Evolutionary conservation across 768 basidiomycete species (phyloP).

Genomic region (Mycena latifolia): DNA sequence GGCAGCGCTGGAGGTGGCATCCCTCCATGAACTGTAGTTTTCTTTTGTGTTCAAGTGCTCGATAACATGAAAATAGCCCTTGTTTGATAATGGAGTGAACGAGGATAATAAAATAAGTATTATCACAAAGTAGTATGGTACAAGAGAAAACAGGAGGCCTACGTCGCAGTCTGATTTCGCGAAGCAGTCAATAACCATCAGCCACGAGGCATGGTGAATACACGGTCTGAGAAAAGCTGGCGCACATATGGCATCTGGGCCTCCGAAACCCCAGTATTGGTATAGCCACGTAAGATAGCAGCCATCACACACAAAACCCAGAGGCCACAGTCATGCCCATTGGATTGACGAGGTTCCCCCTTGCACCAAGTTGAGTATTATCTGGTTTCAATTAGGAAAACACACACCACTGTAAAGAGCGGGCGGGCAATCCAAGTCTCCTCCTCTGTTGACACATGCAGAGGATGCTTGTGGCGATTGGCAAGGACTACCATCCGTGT

Average conservation of each 20-base stretch:
- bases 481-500: conserved; percentile 30
- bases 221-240: not conserved
- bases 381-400: not conserved
- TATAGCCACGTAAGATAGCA: conserved; percentile 35
- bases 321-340: conserved; percentile 34
- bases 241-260: conserved; percentile 3
- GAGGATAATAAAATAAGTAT: too few relatives aligned
- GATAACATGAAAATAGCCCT: too few relatives aligned
- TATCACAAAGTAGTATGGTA: not conserved
- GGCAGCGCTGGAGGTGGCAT: not conserved
- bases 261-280: conserved; percentile 21
- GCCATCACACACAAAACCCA: conserved; percentile 37
- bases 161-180: too few relatives aligned
- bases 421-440: conserved; percentile 31
- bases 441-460: conserved; percentile 26
- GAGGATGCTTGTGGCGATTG: conserved; percentile 14
- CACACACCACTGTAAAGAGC: not conserved
- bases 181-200: not conserved
- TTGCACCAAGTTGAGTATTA: not conserved
- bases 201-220: not conserved
- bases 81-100: too few relatives aligned
- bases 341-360: conserved; percentile 18
- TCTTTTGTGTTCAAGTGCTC: too few relatives aligned
- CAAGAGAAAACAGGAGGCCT: not conserved
- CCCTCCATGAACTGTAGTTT: not conserved